Conservation (phyloP, 305 asterid species). For the Fraxinus sp. region DNA sequence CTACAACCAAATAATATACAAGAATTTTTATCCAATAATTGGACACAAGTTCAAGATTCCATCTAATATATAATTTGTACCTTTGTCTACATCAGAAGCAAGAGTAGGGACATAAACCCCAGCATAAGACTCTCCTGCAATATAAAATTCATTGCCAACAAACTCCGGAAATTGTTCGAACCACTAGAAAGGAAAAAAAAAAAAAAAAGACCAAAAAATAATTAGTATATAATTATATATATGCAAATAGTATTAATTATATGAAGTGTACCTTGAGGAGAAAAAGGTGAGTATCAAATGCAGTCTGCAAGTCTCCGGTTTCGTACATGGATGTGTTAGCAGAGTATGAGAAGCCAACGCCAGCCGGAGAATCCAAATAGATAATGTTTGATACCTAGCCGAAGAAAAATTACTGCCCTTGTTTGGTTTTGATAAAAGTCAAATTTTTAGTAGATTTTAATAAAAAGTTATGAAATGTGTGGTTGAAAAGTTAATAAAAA, state of each 20-base stretch:
- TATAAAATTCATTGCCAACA: conserved; percentile 41
- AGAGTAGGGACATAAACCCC: conserved; percentile 59
- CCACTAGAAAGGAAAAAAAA: conserved; percentile 33
- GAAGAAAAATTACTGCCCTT: neutral
- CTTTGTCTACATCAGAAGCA: conserved; percentile 38
- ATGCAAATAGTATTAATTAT: neutral
- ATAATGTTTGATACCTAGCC: conserved; percentile 48
- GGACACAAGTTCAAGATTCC: neutral
- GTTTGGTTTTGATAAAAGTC: neutral
- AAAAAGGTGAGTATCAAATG: conserved; percentile 51
- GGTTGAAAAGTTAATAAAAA: neutral
- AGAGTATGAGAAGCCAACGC: conserved; percentile 59
- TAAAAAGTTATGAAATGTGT: neutral
- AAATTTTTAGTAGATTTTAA: neutral
- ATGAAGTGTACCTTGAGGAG: conserved; percentile 49
- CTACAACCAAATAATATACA: conserved; percentile 13
- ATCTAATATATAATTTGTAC: conserved; percentile 17
- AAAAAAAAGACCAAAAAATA: neutral
- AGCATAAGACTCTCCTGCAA: conserved; percentile 59
- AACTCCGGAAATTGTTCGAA: conserved; percentile 49
- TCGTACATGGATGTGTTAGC: conserved; percentile 11
- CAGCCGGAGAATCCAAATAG: conserved; percentile 62
- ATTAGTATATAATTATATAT: neutral
- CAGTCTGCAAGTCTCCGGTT: conserved; percentile 53
- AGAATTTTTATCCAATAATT: neutral